These are phyloP conservation scores for Diaporthe sp. DNA, from an alignment of 2,329 filamentous ascomycete species.

Conservation along the genomic window DNA sequence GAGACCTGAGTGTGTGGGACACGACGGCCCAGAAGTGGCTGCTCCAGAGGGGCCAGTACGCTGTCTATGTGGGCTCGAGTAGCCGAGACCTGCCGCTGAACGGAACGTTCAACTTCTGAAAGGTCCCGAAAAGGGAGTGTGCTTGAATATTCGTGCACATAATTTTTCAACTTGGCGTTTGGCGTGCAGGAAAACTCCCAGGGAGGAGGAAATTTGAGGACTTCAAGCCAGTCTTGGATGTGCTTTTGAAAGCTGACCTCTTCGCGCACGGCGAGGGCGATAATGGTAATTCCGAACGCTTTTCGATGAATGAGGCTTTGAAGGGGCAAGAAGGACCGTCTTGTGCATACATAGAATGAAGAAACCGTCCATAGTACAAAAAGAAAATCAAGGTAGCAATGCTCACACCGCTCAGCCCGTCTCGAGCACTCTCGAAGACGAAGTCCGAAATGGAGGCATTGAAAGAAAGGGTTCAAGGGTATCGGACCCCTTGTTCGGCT, in stretches of 20 bases:
- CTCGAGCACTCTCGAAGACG: not conserved
- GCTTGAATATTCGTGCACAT: not conserved
- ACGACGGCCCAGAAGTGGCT: conserved; percentile 72
- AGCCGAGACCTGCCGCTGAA: conserved; percentile 60
- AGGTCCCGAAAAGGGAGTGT: not conserved
- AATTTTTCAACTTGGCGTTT: not conserved
- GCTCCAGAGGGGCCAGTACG: conserved; percentile 60
- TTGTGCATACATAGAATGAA: conserved; percentile 8
- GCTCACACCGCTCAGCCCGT: not conserved
- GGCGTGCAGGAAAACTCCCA: not conserved
- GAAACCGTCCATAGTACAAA: not conserved
- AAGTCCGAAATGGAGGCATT: conserved; percentile 11
- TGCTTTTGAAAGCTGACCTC: not conserved
- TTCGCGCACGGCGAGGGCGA: not conserved
- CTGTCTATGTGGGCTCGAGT: conserved; percentile 62
- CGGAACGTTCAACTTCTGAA: conserved; percentile 46
- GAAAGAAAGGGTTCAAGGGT: conserved; percentile 21
- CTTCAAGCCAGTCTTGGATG: not conserved
- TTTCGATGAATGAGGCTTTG: not conserved
- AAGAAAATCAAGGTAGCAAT: not conserved
- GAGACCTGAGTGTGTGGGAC: conserved; percentile 79
- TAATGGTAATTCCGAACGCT: not conserved
- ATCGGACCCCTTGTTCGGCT: conserved; percentile 10
- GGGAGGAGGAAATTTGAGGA: not conserved
- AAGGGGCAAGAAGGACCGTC: not conserved